These are phyloP conservation scores for Limnanthes douglasii DNA, from an alignment of 345 rosid species.

Conservation along the genomic window DNA sequence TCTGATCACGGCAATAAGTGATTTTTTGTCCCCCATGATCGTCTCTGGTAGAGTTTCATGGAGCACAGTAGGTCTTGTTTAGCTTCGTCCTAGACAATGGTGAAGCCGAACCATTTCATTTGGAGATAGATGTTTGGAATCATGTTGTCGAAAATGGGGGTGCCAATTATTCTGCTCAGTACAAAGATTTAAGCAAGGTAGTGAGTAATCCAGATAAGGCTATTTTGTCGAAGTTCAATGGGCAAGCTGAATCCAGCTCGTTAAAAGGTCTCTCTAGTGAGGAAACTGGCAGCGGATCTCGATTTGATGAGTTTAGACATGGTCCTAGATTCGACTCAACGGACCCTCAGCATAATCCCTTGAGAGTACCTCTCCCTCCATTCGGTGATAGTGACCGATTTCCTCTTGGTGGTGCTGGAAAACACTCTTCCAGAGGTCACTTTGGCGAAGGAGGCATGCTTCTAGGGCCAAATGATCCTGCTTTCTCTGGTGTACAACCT, in stretches of 20 bases:
- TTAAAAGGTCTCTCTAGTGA: conserved; percentile 22
- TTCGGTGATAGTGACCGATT: conserved; percentile 28
- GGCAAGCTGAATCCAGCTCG: conserved; percentile 13
- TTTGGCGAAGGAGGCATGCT: conserved; percentile 54
- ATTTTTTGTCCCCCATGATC: conserved; percentile 38
- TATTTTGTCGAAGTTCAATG: conserved; percentile 30
- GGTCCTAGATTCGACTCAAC: conserved; percentile 14
- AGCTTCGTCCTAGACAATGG: no score
- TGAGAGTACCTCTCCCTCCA: conserved; percentile 47
- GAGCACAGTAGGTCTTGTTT: no score
- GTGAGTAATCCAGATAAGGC: conserved; percentile 30
- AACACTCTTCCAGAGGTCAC: conserved; percentile 56
- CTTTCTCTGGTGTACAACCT: conserved; percentile 25
- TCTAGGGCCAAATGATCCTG: conserved; percentile 39
- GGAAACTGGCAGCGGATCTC: conserved; percentile 20
- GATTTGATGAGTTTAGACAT: conserved; percentile 10
- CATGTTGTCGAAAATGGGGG: conserved; percentile 27
- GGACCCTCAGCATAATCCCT: conserved; percentile 36
- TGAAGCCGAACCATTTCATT: conserved; percentile 39
- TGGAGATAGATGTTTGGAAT: conserved; percentile 41
- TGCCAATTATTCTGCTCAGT: conserved; percentile 38
- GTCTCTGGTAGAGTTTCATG: no score
- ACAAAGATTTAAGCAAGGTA: conserved; percentile 39
- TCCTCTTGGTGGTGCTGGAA: conserved; percentile 79
- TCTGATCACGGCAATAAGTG: conserved; percentile 64